A percentile compares a stretch with the other conserved stretches of the same genome.
phyloP scores from a whole-genome alignment of 345 rosid species.

The Anastatica hierochuntica region DNA sequence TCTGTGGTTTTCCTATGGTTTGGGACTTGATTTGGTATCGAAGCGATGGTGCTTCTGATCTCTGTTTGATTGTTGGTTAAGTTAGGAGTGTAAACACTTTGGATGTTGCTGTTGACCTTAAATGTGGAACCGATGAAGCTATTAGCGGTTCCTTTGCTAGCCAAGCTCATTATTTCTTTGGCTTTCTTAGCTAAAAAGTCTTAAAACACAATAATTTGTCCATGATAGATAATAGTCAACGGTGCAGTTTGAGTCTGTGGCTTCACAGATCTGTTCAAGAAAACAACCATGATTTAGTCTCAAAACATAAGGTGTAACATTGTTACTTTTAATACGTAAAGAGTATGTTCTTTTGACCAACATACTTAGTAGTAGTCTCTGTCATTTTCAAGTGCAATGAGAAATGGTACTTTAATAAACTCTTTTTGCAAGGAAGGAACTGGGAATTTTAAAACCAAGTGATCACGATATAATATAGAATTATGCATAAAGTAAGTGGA shows the following conservation, averaged over 20 bases:
- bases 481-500: no score
- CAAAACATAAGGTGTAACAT: background rate
- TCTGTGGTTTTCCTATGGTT: conserved; percentile 18
- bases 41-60: conserved; percentile 12
- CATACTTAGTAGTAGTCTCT: conserved; percentile 30
- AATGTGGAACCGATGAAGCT: conserved; percentile 23
- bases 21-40: conserved; percentile 22
- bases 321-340: background rate
- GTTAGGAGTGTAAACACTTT: conserved; percentile 9
- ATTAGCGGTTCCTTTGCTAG: conserved; percentile 38
- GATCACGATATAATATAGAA: no score
- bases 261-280: conserved; percentile 22
- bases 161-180: conserved; percentile 59
- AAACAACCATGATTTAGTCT: background rate
- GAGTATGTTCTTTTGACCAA: background rate
- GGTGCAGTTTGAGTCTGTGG: conserved; percentile 40
- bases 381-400: conserved; percentile 20
- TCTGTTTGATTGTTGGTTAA: conserved; percentile 23
- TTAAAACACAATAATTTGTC: conserved; percentile 65
- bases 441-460: no score
- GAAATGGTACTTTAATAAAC: no score
- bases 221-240: conserved; percentile 78
- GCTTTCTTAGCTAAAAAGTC: conserved; percentile 78
- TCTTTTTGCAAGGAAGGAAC: no score
- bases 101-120: conserved; percentile 15